Conservation (phyloP, 805 yeast species). For the Jamesozyma spencerorum region DNA sequence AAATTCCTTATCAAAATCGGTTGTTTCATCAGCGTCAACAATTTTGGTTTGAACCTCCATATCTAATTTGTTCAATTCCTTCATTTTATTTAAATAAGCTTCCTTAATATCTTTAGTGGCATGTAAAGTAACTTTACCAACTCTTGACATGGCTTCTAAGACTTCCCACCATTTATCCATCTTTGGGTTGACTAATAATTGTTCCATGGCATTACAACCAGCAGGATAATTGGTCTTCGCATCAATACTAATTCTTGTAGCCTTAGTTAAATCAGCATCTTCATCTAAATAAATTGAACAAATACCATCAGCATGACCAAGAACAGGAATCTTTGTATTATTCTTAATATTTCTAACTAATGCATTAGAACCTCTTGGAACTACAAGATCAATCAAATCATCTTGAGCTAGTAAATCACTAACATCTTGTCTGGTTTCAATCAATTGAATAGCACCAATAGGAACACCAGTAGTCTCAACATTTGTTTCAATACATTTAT, state of each 20-base stretch:
- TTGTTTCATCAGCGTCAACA: conserved; percentile 37
- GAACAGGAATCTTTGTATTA: conserved; percentile 87
- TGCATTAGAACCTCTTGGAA: conserved; percentile 96
- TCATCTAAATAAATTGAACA: conserved; percentile 81
- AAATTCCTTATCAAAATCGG: conserved; percentile 75
- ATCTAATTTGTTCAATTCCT: conserved; percentile 8
- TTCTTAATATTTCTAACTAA: conserved; percentile 79
- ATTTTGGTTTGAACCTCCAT: conserved; percentile 23
- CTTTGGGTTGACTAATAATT: conserved; percentile 47
- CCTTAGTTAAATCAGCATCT: conserved; percentile 69
- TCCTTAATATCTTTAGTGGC: conserved; percentile 42
- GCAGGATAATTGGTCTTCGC: conserved; percentile 96
- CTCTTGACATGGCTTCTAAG: conserved; percentile 41
- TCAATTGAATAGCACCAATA: conserved; percentile 69
- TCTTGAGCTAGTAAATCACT: conserved; percentile 78
- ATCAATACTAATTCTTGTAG: conserved; percentile 67
- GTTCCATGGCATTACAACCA: conserved; percentile 97
- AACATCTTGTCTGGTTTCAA: conserved; percentile 84
- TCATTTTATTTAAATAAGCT: conserved; percentile 20
- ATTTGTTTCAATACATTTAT: conserved; percentile 38
- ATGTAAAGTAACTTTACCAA: conserved; percentile 62
- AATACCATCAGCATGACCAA: conserved; percentile 98
- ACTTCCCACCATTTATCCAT: conserved; percentile 32
- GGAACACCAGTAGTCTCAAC: conserved; percentile 61
- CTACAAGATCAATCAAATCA: conserved; percentile 83